A percentile compares a stretch with the other conserved stretches of the same genome.
These are phyloP conservation scores for Cryptosporidium ryanae DNA, from an alignment of 169 alveolate species.

Conservation along the genomic window DNA sequence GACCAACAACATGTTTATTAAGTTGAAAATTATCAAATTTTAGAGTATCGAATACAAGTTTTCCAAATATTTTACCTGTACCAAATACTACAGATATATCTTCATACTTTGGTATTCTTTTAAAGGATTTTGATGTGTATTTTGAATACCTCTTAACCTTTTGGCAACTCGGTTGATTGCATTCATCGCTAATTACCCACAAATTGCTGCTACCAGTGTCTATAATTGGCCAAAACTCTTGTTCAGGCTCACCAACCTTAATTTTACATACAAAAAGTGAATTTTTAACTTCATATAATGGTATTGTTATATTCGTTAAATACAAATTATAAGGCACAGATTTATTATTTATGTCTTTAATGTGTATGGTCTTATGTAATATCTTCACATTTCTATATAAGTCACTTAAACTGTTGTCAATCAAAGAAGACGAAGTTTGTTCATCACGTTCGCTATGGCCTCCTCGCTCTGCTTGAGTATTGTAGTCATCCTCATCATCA, in stretches of 20 bases:
- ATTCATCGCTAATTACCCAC: constrained; percentile 84
- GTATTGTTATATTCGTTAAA: constrained; percentile 36
- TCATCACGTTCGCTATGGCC: no score
- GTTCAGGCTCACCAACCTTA: constrained; percentile 84
- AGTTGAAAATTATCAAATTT: constrained; percentile 82
- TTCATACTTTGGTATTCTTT: constrained; percentile 78
- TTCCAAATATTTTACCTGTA: constrained; percentile 88
- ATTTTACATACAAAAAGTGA: constrained; percentile 54
- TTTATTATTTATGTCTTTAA: not conserved
- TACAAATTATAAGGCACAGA: constrained; percentile 19
- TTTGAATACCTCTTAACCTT: constrained; percentile 76
- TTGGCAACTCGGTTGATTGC: constrained; percentile 82
- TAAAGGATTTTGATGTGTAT: constrained; percentile 79
- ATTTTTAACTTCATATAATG: constrained; percentile 42
- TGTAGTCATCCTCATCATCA: no score
- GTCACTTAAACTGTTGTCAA: not conserved
- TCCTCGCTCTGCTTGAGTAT: no score
- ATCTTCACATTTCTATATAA: constrained; percentile 2
- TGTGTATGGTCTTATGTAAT: constrained; percentile 8
- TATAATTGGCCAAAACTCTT: constrained; percentile 84
- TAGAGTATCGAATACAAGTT: constrained; percentile 83
- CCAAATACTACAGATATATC: constrained; percentile 87
- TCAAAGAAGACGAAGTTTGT: not conserved
- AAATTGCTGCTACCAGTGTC: constrained; percentile 88
- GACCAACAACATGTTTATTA: constrained; percentile 84